Base-by-base conservation (phyloP, 2,329 filamentous ascomycete species). In the Graphilbum sp. region DNA sequence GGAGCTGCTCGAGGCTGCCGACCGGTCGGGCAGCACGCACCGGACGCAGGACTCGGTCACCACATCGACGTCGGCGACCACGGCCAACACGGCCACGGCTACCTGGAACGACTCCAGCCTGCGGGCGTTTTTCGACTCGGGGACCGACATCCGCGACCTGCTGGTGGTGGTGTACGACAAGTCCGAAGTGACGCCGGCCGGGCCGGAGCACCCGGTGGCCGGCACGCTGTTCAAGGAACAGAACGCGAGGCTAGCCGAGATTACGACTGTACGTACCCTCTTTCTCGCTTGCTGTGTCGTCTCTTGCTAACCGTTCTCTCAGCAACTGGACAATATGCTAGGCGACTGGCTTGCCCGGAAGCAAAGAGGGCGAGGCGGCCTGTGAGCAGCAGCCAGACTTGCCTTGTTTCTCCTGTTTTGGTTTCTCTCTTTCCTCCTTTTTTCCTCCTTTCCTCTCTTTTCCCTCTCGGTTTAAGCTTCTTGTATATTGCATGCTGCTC, bases 81-180 rank as follows among this genome's bases (percentile, higher is more conserved):
- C 42, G 12, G 35, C 41, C 36, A 46, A 42, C 35, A 42, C 41
- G 4, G 21, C n/a, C 34, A 38, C 39, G 17, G 68, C 77, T 20
- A 72, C 75, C 0, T 98, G 90, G 90, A 88, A 85, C 44, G 88
- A 96, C 55, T 68, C 75, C 40, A 83, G 76, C 49, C 69, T 98
- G 21, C 75, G 85, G 42, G 79, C 82, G 13, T 98, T 95, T 59
- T 80, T 96, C 50, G 88, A 96, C 47, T 85, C 90, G 47, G 76
- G 84, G 43, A 77, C 78, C 25, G 85, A 94, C 45, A 85, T 98
- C 47, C 75, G 84, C 36, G 88, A 98, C 54, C 71, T 96, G 53
- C 68, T 96, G 37, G 71, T 87, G 29, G 81, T 98, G 43, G 85
- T 98, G 21, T 87, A 94, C 53, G 87, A 96, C 58, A 94, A 87